Evolutionary conservation across 345 rosid genomes (phyloP).

Genomic region (Dipteronia dyeriana): DNA sequence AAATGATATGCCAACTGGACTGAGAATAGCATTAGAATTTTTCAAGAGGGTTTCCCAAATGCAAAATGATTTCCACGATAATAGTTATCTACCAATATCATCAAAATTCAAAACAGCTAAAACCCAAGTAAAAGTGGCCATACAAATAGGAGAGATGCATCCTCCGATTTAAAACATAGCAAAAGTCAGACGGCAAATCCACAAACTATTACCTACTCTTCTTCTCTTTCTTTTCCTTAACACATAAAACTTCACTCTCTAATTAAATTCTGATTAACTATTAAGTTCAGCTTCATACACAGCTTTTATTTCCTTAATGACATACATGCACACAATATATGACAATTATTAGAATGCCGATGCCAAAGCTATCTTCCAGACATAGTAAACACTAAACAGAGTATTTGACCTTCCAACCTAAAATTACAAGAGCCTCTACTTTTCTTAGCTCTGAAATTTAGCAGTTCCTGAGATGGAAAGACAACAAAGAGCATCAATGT

Average conservation of each 20-base stretch:
- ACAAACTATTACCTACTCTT: not conserved
- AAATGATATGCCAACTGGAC: not conserved
- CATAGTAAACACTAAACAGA: not conserved
- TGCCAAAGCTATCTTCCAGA: not conserved
- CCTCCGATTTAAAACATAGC: not conserved
- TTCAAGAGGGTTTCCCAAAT: not conserved
- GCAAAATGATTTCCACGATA: constrained; percentile 5
- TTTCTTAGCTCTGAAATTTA: not conserved
- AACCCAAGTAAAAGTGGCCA: not conserved
- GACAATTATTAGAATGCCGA: not conserved
- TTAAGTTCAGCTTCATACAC: not conserved
- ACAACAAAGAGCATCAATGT: constrained; percentile 5
- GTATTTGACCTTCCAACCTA: not conserved
- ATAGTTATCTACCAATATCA: not conserved
- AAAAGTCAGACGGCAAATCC: not conserved
- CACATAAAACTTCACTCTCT: no score
- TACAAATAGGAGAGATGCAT: not conserved
- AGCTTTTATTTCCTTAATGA: not conserved
- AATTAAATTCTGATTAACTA: not conserved
- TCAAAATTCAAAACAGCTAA: constrained; percentile 7
- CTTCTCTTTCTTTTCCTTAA: not conserved
- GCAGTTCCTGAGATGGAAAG: not conserved
- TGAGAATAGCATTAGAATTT: not conserved
- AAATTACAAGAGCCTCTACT: not conserved
- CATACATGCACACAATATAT: not conserved